Evolutionary conservation across 1,284 basidiomycete species (phyloP).

Genomic region (Marasmius tenuissimus): DNA sequence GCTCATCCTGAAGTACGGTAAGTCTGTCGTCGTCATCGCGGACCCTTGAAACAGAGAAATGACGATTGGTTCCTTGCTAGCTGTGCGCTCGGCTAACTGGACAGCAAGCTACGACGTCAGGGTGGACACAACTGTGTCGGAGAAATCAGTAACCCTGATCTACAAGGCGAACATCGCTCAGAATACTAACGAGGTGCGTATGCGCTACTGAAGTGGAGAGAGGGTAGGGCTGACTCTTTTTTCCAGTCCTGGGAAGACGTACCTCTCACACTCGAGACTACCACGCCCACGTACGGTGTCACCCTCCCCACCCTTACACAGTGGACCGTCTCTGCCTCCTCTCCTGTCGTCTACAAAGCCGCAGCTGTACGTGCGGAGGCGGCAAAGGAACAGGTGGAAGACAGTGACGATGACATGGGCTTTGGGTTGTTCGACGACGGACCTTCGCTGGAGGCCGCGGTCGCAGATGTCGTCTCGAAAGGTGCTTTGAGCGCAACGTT

Average conservation of each 20-base stretch:
- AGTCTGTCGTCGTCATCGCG: slow-evolving; percentile 1
- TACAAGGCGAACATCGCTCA: slow-evolving; percentile 34
- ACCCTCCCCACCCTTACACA: not conserved
- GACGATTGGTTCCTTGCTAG: slow-evolving; percentile 11
- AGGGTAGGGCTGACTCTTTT: not conserved
- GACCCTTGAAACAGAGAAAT: not conserved
- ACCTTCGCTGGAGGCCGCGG: slow-evolving; percentile 1
- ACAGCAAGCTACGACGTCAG: slow-evolving; percentile 31
- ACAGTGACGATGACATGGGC: not conserved
- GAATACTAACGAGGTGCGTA: slow-evolving; percentile 30
- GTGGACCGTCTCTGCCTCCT: not conserved
- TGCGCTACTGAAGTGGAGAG: not conserved
- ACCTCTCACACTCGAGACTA: slow-evolving; percentile 3
- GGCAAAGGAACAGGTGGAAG: not conserved
- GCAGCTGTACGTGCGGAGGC: not conserved
- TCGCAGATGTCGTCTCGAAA: slow-evolving; percentile 13
- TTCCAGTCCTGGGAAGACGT: slow-evolving; percentile 3
- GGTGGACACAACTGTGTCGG: slow-evolving; percentile 30
- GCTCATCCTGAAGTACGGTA: slow-evolving; percentile 35
- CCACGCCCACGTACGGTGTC: not conserved
- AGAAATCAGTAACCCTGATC: slow-evolving; percentile 27
- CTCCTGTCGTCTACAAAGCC: not conserved
- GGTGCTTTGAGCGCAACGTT: slow-evolving; percentile 30
- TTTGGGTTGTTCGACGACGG: slow-evolving; percentile 1
- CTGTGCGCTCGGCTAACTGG: slow-evolving; percentile 29